Evolutionary conservation across 2,329 filamentous ascomycete genomes (phyloP).

Genomic region (Ascochyta lentis): DNA sequence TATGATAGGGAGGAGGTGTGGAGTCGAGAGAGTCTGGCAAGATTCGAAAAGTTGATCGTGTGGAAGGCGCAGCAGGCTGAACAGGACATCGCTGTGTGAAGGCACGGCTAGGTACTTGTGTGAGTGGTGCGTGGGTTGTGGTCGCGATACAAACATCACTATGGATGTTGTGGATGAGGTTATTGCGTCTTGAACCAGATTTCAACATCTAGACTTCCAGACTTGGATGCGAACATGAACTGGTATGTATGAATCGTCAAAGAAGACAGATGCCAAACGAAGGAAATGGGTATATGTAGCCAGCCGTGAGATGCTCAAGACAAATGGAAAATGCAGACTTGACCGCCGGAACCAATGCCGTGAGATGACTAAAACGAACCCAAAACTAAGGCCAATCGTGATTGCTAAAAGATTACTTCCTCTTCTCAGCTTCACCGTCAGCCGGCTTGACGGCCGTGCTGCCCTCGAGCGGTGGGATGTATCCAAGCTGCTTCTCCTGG

Average conservation of each 20-base stretch:
- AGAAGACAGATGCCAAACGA: neutral
- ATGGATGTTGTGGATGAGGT: too few species aligned
- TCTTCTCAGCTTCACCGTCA: conserved; percentile 27
- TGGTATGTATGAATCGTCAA: neutral
- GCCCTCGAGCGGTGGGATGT: conserved; percentile 41
- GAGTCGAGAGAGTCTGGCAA: too few species aligned
- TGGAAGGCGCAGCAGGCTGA: conserved; percentile 28
- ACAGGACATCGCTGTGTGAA: neutral
- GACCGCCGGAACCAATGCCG: neutral
- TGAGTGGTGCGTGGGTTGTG: too few species aligned
- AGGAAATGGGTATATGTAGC: conserved; percentile 16
- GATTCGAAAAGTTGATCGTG: too few species aligned
- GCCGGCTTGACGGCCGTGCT: conserved; percentile 31
- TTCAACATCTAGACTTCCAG: too few species aligned
- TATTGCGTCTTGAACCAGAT: too few species aligned
- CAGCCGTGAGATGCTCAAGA: conserved; percentile 2
- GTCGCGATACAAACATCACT: too few species aligned
- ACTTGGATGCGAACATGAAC: neutral
- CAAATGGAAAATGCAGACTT: neutral
- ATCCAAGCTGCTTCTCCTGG: conserved; percentile 34
- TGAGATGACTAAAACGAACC: neutral
- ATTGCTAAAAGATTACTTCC: conserved; percentile 13
- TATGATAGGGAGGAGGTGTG: too few species aligned
- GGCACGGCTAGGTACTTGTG: too few species aligned
- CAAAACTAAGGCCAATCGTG: neutral